Conservation (phyloP, 345 rosid species). For the Abelmoschus esculentus region DNA sequence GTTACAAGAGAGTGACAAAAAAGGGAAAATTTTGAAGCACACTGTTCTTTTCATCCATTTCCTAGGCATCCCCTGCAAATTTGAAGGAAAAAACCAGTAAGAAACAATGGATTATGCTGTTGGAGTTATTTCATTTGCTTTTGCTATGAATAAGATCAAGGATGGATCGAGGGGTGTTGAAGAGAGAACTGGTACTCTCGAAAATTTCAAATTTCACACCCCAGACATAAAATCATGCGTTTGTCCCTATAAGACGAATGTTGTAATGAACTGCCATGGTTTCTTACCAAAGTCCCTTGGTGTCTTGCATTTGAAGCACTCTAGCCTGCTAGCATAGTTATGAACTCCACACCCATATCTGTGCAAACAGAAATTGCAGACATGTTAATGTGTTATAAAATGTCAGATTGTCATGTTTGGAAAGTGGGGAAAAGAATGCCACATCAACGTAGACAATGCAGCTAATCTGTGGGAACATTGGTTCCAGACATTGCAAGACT, state of each 20-base stretch:
- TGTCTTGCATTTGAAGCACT: constrained; percentile 81
- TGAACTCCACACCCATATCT: constrained; percentile 76
- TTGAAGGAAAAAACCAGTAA: neutral
- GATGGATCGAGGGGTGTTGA: too few species aligned
- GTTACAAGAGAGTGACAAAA: constrained; percentile 2
- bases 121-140: neutral
- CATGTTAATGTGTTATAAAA: neutral
- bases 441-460: neutral
- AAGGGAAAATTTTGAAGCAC: neutral
- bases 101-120: neutral
- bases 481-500: neutral
- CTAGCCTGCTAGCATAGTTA: constrained; percentile 86
- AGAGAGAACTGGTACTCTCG: too few species aligned
- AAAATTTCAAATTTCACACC: too few species aligned
- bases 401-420: neutral
- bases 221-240: too few species aligned
- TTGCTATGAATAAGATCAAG: too few species aligned
- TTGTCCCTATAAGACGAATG: too few species aligned
- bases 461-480: neutral
- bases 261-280: neutral
- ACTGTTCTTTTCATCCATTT: neutral
- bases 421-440: neutral
- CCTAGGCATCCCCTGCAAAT: constrained; percentile 31
- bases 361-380: constrained; percentile 5
- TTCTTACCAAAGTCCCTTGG: constrained; percentile 55